Evolutionary conservation across 495 filamentous ascomycete species (phyloP).

Genomic region (Glarea lozoyensis): DNA sequence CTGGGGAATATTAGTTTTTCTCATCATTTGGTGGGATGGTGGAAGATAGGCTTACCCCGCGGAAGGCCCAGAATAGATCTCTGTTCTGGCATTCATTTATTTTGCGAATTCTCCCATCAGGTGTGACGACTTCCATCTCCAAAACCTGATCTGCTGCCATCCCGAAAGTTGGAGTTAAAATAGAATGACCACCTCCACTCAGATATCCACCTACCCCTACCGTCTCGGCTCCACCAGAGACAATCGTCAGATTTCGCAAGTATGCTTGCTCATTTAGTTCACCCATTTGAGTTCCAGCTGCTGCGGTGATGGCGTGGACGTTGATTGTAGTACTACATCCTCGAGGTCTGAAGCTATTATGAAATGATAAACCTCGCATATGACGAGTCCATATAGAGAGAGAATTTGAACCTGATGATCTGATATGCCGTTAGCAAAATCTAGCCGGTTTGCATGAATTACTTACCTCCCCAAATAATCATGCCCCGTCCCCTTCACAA

Average conservation of each 20-base stretch:
- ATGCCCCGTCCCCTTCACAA: constrained; percentile 58
- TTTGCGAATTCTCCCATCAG: constrained; percentile 39
- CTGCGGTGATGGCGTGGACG: constrained; percentile 28
- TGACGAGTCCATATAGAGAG: constrained; percentile 45
- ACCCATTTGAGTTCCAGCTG: constrained; percentile 29
- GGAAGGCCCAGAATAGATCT: constrained; percentile 61
- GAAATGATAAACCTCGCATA: constrained; percentile 29
- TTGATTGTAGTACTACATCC: constrained; percentile 24
- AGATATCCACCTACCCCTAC: constrained; percentile 43
- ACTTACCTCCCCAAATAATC: constrained; percentile 44
- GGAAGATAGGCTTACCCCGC: constrained; percentile 35
- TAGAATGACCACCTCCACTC: constrained; percentile 52
- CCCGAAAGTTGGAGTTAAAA: constrained; percentile 45
- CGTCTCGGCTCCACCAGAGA: constrained; percentile 16
- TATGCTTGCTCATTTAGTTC: constrained; percentile 15
- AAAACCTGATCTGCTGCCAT: constrained; percentile 55
- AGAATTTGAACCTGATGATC: constrained; percentile 30
- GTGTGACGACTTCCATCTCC: constrained; percentile 52
- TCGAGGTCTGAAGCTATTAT: constrained; percentile 29
- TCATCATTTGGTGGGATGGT: background rate
- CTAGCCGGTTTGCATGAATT: background rate
- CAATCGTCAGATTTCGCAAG: constrained; percentile 11
- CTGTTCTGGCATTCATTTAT: constrained; percentile 45
- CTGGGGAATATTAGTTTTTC: constrained; percentile 17
- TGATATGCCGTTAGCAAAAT: constrained; percentile 2